A percentile compares a stretch with the other conserved stretches of the same genome.
Evolutionary conservation across 2,329 filamentous ascomycete species (phyloP).

Genomic region (Graphiopsis chlorocephala): DNA sequence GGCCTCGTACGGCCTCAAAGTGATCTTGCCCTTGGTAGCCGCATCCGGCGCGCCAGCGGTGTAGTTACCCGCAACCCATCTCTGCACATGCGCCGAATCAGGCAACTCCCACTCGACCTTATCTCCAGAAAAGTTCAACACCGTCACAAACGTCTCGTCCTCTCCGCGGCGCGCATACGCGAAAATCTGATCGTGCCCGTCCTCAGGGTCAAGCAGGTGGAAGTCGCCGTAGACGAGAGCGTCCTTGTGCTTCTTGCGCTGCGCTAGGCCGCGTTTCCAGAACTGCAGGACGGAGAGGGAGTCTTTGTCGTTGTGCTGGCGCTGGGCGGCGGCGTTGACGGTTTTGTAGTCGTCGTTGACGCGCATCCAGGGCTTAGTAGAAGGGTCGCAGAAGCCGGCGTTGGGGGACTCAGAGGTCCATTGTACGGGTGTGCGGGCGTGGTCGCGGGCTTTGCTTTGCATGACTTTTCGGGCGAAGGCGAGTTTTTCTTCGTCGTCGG

Average conservation of each 20-base stretch:
- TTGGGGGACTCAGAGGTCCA: slow-evolving; percentile 55
- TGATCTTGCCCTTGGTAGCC: slow-evolving; percentile 27
- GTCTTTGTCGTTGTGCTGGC: slow-evolving; percentile 30
- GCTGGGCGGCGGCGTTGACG: slow-evolving; percentile 59
- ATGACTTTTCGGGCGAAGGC: slow-evolving; percentile 52
- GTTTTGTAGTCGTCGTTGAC: slow-evolving; percentile 53
- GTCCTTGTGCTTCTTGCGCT: slow-evolving; percentile 56
- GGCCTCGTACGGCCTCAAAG: slow-evolving; percentile 35
- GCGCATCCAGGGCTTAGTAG: slow-evolving; percentile 59
- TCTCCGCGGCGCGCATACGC: slow-evolving; percentile 34
- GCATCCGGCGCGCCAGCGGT: slow-evolving; percentile 28
- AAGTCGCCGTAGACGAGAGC: slow-evolving; percentile 63
- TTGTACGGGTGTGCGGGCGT: slow-evolving; percentile 66
- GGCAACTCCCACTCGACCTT: slow-evolving; percentile 36
- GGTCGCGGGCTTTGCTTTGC: slow-evolving; percentile 61
- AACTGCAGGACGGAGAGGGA: slow-evolving; percentile 54
- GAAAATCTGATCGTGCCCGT: slow-evolving; percentile 55
- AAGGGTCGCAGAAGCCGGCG: slow-evolving; percentile 59
- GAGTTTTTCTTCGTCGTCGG: slow-evolving; percentile 37
- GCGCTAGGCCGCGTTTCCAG: slow-evolving; percentile 56
- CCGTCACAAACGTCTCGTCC: slow-evolving; percentile 32
- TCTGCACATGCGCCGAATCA: slow-evolving; percentile 29
- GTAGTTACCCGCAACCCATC: slow-evolving; percentile 38
- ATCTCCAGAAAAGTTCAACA: slow-evolving; percentile 36
- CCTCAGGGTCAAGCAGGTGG: slow-evolving; percentile 49